Percentiles rank a stretch among this genome's conserved stretches.
Evolutionary conservation across 208 protist genomes (phyloP).

Genomic region (Spironucleus salmonicida): DNA sequence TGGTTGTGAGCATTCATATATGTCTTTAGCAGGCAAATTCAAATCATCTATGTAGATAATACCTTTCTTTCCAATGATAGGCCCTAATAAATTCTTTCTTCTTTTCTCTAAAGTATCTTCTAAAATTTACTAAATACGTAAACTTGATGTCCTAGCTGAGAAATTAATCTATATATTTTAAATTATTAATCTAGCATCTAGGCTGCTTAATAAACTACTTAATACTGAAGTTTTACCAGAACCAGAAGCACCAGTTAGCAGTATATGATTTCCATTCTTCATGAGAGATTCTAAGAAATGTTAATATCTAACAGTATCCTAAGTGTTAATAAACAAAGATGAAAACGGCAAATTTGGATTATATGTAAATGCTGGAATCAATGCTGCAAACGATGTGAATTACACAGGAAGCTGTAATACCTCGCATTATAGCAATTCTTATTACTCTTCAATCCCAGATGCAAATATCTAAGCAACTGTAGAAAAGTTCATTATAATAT

Average conservation of each 20-base stretch:
- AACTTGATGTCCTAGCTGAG: conserved; percentile 75
- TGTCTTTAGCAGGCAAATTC: conserved; percentile 83
- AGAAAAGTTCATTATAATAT: neutral
- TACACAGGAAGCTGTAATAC: neutral
- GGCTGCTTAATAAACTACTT: conserved; percentile 56
- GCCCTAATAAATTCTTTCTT: conserved; percentile 75
- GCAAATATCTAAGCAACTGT: neutral
- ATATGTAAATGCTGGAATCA: conserved; percentile 66
- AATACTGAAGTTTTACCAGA: conserved; percentile 79
- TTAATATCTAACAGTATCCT: conserved; percentile 78
- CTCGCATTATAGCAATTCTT: neutral
- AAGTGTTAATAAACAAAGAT: conserved; percentile 79
- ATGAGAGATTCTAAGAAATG: conserved; percentile 67
- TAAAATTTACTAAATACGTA: conserved; percentile 66
- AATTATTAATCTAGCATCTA: conserved; percentile 56
- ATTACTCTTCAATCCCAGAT: neutral
- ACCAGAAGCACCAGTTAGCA: conserved; percentile 78
- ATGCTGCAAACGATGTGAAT: conserved; percentile 60
- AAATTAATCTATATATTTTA: conserved; percentile 62
- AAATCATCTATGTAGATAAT: conserved; percentile 88
- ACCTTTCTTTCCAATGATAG: conserved; percentile 68
- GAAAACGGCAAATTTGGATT: conserved; percentile 66
- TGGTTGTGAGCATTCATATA: conserved; percentile 80
- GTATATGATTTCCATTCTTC: conserved; percentile 59
- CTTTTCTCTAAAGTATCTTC: neutral